Conservation (phyloP, 768 basidiomycete species). For the Grammothele lineata region DNA sequence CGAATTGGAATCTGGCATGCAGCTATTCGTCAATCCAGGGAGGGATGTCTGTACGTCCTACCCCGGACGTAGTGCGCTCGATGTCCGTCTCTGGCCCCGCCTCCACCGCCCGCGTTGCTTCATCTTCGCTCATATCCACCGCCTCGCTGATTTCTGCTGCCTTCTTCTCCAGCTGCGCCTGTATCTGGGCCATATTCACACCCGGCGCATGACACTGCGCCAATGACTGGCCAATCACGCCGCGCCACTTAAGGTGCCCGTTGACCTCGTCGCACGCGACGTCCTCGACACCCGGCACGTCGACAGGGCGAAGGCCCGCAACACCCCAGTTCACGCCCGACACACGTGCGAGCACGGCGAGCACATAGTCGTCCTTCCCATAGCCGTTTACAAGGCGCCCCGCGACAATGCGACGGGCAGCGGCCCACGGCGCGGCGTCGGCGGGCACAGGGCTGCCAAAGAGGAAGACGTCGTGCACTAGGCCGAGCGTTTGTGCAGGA, state of each 20-base stretch:
- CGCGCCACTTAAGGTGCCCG: conserved; percentile 49
- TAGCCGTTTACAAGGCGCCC: conserved; percentile 56
- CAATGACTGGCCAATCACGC: conserved; percentile 44
- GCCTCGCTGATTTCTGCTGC: conserved; percentile 20
- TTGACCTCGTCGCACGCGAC: conserved; percentile 42
- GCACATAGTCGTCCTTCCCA: conserved; percentile 46
- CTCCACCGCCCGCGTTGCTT: conserved; percentile 12
- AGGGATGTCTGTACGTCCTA: too few relatives aligned
- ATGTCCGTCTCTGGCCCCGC: conserved; percentile 2
- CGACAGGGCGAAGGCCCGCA: conserved; percentile 45
- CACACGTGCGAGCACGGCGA: conserved; percentile 47
- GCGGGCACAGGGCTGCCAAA: conserved; percentile 47
- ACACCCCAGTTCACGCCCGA: conserved; percentile 45
- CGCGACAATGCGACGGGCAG: conserved; percentile 43
- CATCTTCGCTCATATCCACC: conserved; percentile 17
- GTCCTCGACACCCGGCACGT: conserved; percentile 50
- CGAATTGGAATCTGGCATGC: too few relatives aligned
- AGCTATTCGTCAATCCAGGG: too few relatives aligned
- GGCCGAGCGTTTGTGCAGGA: conserved; percentile 39
- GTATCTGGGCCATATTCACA: conserved; percentile 32
- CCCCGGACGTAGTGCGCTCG: neutral
- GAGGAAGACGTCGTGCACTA: conserved; percentile 52
- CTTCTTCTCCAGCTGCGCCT: conserved; percentile 30
- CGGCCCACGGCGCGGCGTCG: conserved; percentile 39
- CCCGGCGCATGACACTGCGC: conserved; percentile 37